A percentile compares a stretch with the other conserved stretches of the same genome.
These are phyloP conservation scores for Candida mesenterica DNA, from an alignment of 1,139 yeast genomes.

Conservation along the genomic window DNA sequence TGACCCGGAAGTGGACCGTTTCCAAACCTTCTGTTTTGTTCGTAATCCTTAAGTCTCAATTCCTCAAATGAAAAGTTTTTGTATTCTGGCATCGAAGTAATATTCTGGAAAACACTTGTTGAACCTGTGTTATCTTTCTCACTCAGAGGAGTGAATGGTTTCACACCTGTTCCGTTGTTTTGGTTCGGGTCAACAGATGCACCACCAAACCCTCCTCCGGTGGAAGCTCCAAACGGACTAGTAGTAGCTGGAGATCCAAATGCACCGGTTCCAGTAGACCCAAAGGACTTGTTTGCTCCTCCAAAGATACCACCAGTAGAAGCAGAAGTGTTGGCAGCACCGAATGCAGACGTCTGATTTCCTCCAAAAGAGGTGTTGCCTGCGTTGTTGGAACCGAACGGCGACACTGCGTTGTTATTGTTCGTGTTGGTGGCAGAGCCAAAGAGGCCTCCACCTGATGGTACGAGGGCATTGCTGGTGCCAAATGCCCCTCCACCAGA, in stretches of 20 bases:
- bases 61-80: slow-evolving; percentile 81
- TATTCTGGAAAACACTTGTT: slow-evolving; percentile 66
- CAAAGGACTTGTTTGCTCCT: slow-evolving; percentile 24
- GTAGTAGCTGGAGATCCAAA: slow-evolving; percentile 18
- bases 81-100: slow-evolving; percentile 90
- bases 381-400: slow-evolving; percentile 27
- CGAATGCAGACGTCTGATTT: slow-evolving; percentile 22
- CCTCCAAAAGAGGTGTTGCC: slow-evolving; percentile 21
- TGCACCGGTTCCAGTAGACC: slow-evolving; percentile 14
- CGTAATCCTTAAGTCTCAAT: slow-evolving; percentile 84
- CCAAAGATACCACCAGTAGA: slow-evolving; percentile 24
- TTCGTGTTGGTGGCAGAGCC: slow-evolving; percentile 8
- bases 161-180: slow-evolving; percentile 70
- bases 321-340: slow-evolving; percentile 20
- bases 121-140: slow-evolving; percentile 73
- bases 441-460: slow-evolving; percentile 7
- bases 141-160: slow-evolving; percentile 60
- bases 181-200: slow-evolving; percentile 32
- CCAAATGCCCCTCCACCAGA: slow-evolving; percentile 5
- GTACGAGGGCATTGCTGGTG: slow-evolving; percentile 10
- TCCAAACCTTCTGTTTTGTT: slow-evolving; percentile 68
- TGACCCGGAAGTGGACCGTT: slow-evolving; percentile 21
- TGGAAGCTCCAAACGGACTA: slow-evolving; percentile 28
- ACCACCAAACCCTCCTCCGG: slow-evolving; percentile 31
- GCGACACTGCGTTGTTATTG: slow-evolving; percentile 24